phyloP scores from a whole-genome alignment of 2,329 filamentous ascomycete species.

The Clarireedia paspali region DNA sequence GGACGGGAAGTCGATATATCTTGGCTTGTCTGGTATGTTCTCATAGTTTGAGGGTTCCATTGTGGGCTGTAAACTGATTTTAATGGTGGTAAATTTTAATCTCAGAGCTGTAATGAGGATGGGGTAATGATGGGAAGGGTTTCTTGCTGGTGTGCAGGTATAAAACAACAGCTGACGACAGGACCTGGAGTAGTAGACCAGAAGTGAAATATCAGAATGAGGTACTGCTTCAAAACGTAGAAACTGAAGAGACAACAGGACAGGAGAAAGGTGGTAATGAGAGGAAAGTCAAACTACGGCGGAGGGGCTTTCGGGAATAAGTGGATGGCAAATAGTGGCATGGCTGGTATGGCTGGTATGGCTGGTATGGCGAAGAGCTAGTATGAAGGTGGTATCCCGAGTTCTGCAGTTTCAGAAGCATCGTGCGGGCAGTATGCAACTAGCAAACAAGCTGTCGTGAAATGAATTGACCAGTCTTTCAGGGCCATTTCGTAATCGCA shows the following conservation, averaged over 20 bases:
- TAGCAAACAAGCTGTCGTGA: neutral
- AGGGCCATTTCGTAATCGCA: constrained; percentile 1
- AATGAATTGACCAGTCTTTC: neutral
- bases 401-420: neutral
- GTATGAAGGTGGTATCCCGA: too few species aligned
- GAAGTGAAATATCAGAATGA: too few species aligned
- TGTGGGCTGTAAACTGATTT: neutral
- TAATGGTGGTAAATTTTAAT: neutral
- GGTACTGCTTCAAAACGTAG: too few species aligned
- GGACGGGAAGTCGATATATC: constrained; percentile 27
- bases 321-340: neutral
- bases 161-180: too few species aligned
- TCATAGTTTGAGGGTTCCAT: constrained; percentile 22
- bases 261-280: too few species aligned
- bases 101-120: neutral
- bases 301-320: neutral
- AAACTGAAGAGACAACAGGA: too few species aligned
- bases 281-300: neutral
- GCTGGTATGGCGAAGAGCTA: too few species aligned
- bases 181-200: too few species aligned
- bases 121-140: neutral
- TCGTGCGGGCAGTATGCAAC: neutral
- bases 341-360: too few species aligned
- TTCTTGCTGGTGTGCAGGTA: neutral
- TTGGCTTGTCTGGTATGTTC: constrained; percentile 21